Conservation (phyloP, 2,329 filamentous ascomycete species). For the Leptographium galeiforme region DNA sequence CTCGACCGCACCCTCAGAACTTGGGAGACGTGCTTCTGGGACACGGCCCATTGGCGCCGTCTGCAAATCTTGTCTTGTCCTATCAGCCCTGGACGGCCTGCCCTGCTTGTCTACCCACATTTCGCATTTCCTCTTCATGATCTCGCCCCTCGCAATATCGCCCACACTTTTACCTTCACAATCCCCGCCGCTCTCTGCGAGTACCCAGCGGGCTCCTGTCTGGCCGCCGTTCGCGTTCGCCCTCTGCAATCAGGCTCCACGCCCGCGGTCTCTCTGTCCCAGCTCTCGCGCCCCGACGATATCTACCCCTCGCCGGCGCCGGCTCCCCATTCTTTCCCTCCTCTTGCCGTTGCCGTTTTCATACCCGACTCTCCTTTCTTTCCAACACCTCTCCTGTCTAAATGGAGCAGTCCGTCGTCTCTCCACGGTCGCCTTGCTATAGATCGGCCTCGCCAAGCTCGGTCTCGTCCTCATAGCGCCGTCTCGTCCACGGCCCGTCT, state of each 20-base stretch:
- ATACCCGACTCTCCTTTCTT: not conserved
- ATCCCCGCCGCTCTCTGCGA: too few relatives aligned
- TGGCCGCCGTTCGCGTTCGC: too few relatives aligned
- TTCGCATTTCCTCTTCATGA: not conserved
- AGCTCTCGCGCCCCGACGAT: too few relatives aligned
- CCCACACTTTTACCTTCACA: too few relatives aligned
- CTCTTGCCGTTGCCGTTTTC: not conserved
- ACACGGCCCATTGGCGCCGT: not conserved
- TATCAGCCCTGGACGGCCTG: not conserved
- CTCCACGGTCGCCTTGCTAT: not conserved
- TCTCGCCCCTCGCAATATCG: not conserved
- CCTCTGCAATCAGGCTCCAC: too few relatives aligned
- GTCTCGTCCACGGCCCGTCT: not conserved
- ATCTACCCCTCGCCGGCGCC: too few relatives aligned
- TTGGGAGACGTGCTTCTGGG: not conserved
- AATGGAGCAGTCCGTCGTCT: constrained; percentile 2
- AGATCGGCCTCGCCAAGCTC: not conserved
- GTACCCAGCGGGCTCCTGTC: too few relatives aligned
- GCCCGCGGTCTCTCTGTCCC: too few relatives aligned
- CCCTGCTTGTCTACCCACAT: too few relatives aligned
- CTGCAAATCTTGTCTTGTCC: not conserved
- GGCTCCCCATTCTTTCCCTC: too few relatives aligned
- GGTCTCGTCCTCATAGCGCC: not conserved
- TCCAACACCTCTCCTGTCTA: not conserved
- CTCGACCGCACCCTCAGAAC: not conserved